These are phyloP conservation scores for Cetraspora pellucida DNA, from an alignment of 192 early-diverging fungal genomes.

Conservation along the genomic window DNA sequence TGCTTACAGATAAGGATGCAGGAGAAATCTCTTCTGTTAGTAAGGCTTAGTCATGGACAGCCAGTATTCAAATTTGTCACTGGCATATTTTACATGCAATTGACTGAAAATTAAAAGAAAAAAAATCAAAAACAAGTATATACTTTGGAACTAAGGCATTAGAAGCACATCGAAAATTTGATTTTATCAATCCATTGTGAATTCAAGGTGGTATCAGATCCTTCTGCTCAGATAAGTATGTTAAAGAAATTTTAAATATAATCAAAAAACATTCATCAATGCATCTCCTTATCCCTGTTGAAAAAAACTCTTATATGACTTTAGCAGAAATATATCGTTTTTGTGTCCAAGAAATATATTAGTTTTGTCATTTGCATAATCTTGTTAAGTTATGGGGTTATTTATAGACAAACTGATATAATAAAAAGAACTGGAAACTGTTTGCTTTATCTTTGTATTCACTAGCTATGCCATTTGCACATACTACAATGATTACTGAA, in stretches of 20 bases:
- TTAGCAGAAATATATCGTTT: neutral
- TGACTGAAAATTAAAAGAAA: neutral
- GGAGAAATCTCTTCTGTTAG: neutral
- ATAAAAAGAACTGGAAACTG: conserved; percentile 3
- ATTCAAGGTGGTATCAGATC: neutral
- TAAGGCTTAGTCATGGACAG: conserved; percentile 1
- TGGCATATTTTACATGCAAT: conserved; percentile 23
- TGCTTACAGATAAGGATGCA: conserved; percentile 19
- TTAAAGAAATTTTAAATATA: conserved; percentile 10
- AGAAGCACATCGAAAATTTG: conserved; percentile 9
- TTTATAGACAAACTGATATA: conserved; percentile 8
- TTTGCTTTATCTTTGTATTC: neutral
- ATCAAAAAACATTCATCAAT: conserved; percentile 13
- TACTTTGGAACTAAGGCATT: neutral
- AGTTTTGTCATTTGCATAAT: neutral
- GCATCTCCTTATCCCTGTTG: neutral
- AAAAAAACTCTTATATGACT: neutral
- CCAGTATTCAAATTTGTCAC: conserved; percentile 1
- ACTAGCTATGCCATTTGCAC: no score
- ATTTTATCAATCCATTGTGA: conserved; percentile 19
- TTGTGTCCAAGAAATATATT: neutral
- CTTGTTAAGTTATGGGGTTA: neutral
- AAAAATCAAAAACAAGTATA: conserved; percentile 1
- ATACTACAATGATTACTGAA: neutral
- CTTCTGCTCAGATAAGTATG: neutral